Evolutionary conservation across 805 yeast species (phyloP).

Genomic region (Jamesozyma rosinii): DNA sequence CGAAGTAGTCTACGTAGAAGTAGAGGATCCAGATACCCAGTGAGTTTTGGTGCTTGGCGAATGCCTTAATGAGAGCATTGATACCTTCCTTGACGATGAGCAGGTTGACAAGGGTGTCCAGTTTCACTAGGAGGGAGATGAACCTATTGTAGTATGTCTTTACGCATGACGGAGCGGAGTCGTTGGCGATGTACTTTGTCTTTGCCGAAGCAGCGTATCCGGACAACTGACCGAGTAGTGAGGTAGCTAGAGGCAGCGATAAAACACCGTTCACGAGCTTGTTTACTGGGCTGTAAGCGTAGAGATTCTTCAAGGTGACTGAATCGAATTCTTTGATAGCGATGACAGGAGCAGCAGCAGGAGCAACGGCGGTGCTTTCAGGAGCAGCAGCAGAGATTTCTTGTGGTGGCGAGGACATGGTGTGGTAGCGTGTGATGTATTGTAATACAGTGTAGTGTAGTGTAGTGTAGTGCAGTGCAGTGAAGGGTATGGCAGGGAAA

Average conservation of each 20-base stretch:
- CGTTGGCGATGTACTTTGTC: background rate
- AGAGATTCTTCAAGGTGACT: background rate
- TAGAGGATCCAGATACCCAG: conserved; percentile 25
- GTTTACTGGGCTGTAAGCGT: background rate
- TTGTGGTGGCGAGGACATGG: no score
- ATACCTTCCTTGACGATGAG: conserved; percentile 27
- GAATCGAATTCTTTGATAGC: background rate
- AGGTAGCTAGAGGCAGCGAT: background rate
- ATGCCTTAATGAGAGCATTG: conserved; percentile 17
- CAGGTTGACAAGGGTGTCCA: conserved; percentile 22
- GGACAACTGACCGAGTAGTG: background rate
- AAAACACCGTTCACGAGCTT: background rate
- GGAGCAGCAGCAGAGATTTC: no score
- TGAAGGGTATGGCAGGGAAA: no score
- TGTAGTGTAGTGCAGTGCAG: no score
- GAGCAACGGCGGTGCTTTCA: no score
- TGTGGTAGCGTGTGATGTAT: no score
- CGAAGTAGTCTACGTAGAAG: conserved; percentile 25
- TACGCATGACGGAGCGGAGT: background rate
- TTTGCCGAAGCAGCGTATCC: background rate
- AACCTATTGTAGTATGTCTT: background rate
- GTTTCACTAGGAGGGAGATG: background rate
- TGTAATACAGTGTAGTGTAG: no score
- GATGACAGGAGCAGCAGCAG: no score
- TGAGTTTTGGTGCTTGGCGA: conserved; percentile 11